Conservation (phyloP, 805 yeast species). For the Metschnikowia borealis region DNA sequence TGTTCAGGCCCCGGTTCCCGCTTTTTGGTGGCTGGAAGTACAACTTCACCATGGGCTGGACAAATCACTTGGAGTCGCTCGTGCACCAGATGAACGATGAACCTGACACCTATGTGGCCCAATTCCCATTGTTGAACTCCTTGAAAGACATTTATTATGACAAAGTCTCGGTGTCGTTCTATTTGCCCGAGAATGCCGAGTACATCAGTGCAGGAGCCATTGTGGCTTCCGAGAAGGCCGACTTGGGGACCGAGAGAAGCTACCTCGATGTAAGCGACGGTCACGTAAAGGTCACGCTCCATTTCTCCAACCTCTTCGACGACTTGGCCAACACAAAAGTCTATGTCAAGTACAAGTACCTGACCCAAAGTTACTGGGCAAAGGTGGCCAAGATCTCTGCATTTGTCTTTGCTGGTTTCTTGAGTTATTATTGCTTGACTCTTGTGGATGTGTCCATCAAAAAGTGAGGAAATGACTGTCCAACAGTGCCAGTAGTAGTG, state of each 20-base stretch:
- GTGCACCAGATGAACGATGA: slow-evolving; percentile 39
- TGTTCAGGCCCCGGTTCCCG: slow-evolving; percentile 87
- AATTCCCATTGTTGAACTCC: slow-evolving; percentile 71
- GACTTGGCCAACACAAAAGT: slow-evolving; percentile 57
- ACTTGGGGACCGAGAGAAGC: slow-evolving; percentile 42
- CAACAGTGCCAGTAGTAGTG: no score
- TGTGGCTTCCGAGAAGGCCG: slow-evolving; percentile 32
- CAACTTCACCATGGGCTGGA: slow-evolving; percentile 96
- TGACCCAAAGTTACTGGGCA: slow-evolving; percentile 46
- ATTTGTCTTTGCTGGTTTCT: slow-evolving; percentile 56
- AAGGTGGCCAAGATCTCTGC: slow-evolving; percentile 68
- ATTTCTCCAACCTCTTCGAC: slow-evolving; percentile 61
- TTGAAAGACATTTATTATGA: slow-evolving; percentile 69
- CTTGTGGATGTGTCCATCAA: slow-evolving; percentile 31
- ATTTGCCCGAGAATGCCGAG: slow-evolving; percentile 84
- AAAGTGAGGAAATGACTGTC: slow-evolving; percentile 1
- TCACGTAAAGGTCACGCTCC: slow-evolving; percentile 66
- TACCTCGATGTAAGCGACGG: slow-evolving; percentile 76
- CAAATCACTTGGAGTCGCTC: slow-evolving; percentile 51
- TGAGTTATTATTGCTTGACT: slow-evolving; percentile 46
- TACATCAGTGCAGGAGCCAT: slow-evolving; percentile 56
- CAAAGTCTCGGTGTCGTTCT: slow-evolving; percentile 53
- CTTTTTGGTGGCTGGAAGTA: slow-evolving; percentile 94
- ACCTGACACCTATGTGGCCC: slow-evolving; percentile 51
- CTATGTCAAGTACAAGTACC: slow-evolving; percentile 59